Conservation (phyloP, 495 filamentous ascomycete genomes). For the Xylaria nigripes region DNA sequence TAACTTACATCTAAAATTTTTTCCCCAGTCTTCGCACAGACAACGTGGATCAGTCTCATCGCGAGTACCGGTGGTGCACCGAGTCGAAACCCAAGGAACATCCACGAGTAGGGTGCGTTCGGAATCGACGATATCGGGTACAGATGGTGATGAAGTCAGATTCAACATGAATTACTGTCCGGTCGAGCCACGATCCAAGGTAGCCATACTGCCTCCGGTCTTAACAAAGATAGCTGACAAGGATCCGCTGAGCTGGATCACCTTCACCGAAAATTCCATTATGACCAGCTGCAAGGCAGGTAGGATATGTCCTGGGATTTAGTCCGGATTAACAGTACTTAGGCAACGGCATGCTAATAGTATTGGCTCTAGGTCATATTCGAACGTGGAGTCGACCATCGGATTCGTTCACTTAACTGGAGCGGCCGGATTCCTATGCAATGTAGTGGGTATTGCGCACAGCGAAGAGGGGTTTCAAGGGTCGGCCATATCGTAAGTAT, state of each 20-base stretch:
- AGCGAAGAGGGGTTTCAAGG: neutral
- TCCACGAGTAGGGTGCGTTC: slow-evolving; percentile 53
- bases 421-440: neutral
- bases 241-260: slow-evolving; percentile 81
- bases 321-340: neutral
- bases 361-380: slow-evolving; percentile 59
- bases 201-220: slow-evolving; percentile 86
- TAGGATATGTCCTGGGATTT: slow-evolving; percentile 32
- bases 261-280: slow-evolving; percentile 84
- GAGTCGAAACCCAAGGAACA: slow-evolving; percentile 43
- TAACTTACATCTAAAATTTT: slow-evolving; percentile 10
- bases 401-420: slow-evolving; percentile 19
- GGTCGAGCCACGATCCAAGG: slow-evolving; percentile 70
- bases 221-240: slow-evolving; percentile 82
- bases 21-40: slow-evolving; percentile 38
- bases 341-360: slow-evolving; percentile 16
- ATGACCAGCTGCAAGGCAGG: slow-evolving; percentile 85
- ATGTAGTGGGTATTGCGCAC: neutral
- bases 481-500: no score
- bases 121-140: slow-evolving; percentile 50
- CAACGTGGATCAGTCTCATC: slow-evolving; percentile 57
- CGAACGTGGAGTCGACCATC: slow-evolving; percentile 76
- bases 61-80: slow-evolving; percentile 37
- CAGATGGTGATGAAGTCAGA: slow-evolving; percentile 40
- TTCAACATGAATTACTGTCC: slow-evolving; percentile 62